Percentiles rank a stretch among this genome's conserved stretches.
These are phyloP conservation scores for Lepidopterella palustris DNA, from an alignment of 495 filamentous ascomycete genomes.

Conservation along the genomic window DNA sequence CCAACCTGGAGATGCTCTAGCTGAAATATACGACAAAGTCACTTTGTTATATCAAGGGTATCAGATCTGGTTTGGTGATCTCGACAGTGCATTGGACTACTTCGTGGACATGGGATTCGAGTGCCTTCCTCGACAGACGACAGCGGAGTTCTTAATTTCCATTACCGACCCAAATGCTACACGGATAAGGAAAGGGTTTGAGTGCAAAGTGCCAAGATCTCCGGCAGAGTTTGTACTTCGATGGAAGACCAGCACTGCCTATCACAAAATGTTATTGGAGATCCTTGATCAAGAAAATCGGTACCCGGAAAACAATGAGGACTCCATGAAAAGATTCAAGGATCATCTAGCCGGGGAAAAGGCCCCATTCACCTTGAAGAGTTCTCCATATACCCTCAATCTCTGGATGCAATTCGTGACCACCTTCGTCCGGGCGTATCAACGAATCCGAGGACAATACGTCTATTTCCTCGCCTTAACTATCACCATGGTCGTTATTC, in stretches of 20 bases:
- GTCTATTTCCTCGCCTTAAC: not conserved
- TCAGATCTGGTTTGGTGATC: constrained; percentile 29
- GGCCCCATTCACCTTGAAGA: not conserved
- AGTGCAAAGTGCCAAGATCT: constrained; percentile 56
- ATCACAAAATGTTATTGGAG: constrained; percentile 24
- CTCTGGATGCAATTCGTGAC: not conserved
- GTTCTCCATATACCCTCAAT: not conserved
- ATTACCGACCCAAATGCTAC: constrained; percentile 59
- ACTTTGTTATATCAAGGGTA: constrained; percentile 29
- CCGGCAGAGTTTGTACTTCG: constrained; percentile 58
- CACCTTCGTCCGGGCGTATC: not conserved
- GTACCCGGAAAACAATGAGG: constrained; percentile 61
- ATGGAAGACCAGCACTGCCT: constrained; percentile 46
- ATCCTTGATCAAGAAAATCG: constrained; percentile 52
- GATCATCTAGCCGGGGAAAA: not conserved
- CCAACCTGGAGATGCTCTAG: not conserved
- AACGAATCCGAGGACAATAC: not conserved
- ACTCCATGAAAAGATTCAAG: constrained; percentile 45
- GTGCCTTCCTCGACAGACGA: constrained; percentile 51
- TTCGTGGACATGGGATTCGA: constrained; percentile 49
- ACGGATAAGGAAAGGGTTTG: constrained; percentile 50
- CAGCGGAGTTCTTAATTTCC: constrained; percentile 62
- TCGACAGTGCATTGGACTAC: constrained; percentile 19
- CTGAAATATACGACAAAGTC: constrained; percentile 23
- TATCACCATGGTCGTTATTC: not conserved